Evolutionary conservation across 2,329 filamentous ascomycete genomes (phyloP), one percentile per base, ranked within the genome.

Genomic region (Beauveria australis): DNA sequence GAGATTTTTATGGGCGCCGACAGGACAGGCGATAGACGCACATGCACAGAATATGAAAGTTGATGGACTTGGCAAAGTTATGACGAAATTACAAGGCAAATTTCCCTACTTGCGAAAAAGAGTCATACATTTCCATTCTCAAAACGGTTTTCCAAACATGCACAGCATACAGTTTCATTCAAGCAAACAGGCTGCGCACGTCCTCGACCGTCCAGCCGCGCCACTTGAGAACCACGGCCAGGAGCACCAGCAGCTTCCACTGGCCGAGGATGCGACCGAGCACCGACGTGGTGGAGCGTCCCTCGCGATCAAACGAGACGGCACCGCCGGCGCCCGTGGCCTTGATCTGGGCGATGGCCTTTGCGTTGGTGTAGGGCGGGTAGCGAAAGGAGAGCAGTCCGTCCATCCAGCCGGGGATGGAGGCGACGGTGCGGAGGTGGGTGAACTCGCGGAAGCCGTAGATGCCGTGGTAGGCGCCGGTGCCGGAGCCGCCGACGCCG

Each of bases 401-500:
- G 33, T 77, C 75, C 41, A 70, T 65, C 75, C 75, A 76, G 61
- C 57, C 62, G 6, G 75, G 75, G 6, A 73, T 67, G 49, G 71
- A 65, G 55, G 73, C 69, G 41, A 76, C 70, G 64, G 70, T 68
- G 43, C 75, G 74, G 60, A 71, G 69, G 66, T 78, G 75, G 59
- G 71, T 73, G 59, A 78, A 78, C 28, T 72, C 66, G 52, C 75
- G 72, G 70, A 83, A 75, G 41, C 79, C 78, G 67, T 77, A 75
- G 63, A 72, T 70, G 19, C 79, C 80, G 65, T 80, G 79, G 66
- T 82, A 81, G 58, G 68, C 70, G 57, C 80, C 80, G 53, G 70
- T 72, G 37, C 80, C 80, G 8, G 77, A 79, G 19, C 73, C 71
- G 30, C 80, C 80, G 22, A 81, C 73, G 40, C 81, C 79, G 49